Conservation (phyloP, 2,329 filamentous ascomycete species). For the Fusarium musae region DNA sequence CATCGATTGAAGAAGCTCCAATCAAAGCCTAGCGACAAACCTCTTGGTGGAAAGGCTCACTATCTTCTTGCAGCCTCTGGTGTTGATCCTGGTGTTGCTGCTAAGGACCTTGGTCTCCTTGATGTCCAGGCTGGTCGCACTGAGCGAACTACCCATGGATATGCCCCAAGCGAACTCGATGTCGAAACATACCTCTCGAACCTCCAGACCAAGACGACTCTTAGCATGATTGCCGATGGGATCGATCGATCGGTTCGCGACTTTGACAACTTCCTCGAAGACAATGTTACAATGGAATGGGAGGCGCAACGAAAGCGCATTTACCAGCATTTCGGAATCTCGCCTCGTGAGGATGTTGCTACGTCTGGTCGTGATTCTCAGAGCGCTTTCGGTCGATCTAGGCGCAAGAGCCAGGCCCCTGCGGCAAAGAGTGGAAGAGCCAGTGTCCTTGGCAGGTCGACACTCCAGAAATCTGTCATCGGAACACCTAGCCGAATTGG, state of each 20-base stretch:
- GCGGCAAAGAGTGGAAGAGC: slow-evolving; percentile 61
- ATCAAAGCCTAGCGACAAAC: slow-evolving; percentile 64
- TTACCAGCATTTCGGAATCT: slow-evolving; percentile 95
- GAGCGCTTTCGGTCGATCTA: slow-evolving; percentile 70
- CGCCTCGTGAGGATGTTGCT: slow-evolving; percentile 62
- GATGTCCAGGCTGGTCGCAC: slow-evolving; percentile 65
- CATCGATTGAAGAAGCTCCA: slow-evolving; percentile 83
- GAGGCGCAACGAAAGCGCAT: slow-evolving; percentile 92
- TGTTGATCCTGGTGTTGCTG: slow-evolving; percentile 85
- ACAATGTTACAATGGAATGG: slow-evolving; percentile 96
- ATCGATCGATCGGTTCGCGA: slow-evolving; percentile 88
- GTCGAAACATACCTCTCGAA: slow-evolving; percentile 84
- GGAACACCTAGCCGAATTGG: slow-evolving; percentile 79
- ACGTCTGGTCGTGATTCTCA: slow-evolving; percentile 59
- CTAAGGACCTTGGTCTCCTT: slow-evolving; percentile 87
- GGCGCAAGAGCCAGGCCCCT: slow-evolving; percentile 63
- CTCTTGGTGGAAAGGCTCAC: slow-evolving; percentile 75
- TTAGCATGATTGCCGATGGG: slow-evolving; percentile 92
- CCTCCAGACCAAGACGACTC: slow-evolving; percentile 88
- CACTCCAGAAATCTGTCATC: slow-evolving; percentile 85
- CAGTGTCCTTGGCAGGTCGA: slow-evolving; percentile 66
- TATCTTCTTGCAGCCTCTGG: slow-evolving; percentile 94
- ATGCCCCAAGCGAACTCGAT: slow-evolving; percentile 68
- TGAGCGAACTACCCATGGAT: slow-evolving; percentile 55
- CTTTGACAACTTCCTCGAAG: slow-evolving; percentile 93